Evolutionary conservation across 202 grass and related monocot genomes (phyloP).

Genomic region (Cymbopogon flexuosus): DNA sequence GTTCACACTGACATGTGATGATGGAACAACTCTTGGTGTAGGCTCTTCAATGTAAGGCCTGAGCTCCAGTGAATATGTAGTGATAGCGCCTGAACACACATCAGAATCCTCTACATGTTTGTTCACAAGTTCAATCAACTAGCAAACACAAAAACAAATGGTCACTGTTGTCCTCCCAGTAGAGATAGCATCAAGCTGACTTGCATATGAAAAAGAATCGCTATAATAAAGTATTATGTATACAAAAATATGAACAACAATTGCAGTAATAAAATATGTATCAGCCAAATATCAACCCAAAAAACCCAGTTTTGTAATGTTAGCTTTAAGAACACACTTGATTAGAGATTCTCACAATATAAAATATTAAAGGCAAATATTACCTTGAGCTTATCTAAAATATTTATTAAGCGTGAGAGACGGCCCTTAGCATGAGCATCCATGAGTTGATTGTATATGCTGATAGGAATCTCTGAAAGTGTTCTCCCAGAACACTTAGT

Average conservation of each 20-base stretch:
- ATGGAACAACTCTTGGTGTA: constrained; percentile 45
- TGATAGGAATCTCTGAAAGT: constrained; percentile 59
- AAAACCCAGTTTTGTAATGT: not conserved
- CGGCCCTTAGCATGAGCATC: constrained; percentile 58
- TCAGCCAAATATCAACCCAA: not conserved
- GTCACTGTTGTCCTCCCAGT: not conserved
- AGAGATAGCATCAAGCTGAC: constrained; percentile 1
- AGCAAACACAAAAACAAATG: constrained; percentile 39
- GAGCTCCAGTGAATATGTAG: constrained; percentile 69
- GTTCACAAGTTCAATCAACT: constrained; percentile 79
- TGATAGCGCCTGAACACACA: constrained; percentile 35
- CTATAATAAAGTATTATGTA: not conserved
- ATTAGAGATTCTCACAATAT: not conserved
- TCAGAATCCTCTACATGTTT: constrained; percentile 38
- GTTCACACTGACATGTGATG: constrained; percentile 24
- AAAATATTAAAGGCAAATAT: not conserved
- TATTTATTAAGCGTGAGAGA: constrained; percentile 69
- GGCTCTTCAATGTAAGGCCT: constrained; percentile 94
- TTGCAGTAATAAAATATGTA: not conserved
- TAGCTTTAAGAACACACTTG: not conserved
- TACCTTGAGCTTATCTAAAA: constrained; percentile 84
- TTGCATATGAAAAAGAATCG: not conserved
- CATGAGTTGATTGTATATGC: constrained; percentile 59
- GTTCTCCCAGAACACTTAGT: constrained; percentile 54
- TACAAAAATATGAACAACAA: not conserved